Evolutionary conservation across 768 basidiomycete species (phyloP), one percentile per base, ranked within the genome.

Genomic region (Trametes cingulata): DNA sequence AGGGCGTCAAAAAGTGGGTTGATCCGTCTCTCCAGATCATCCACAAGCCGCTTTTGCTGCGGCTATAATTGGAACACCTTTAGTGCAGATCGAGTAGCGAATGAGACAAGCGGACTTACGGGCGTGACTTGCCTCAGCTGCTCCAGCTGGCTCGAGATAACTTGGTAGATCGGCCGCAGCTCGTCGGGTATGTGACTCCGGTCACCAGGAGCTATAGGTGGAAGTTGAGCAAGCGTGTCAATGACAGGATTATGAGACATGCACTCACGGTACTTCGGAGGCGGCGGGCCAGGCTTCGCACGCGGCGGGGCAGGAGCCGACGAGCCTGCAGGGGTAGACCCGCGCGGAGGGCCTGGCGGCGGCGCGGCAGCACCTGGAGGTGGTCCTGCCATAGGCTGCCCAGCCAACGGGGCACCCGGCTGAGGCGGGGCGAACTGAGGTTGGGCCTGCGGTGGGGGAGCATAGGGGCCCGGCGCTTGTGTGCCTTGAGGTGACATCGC

Each of bases 1-100:
- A 98, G 75, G n/a, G 86, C 88, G 69, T 97, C 95, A 68, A 95
- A 97, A 45, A 98, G 74, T 0, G 86, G 82, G 69, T 88, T 94
- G 66, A 96, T 79, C 33, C 95, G 82, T 19, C 93, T 83, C 70
- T 95, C 93, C 5, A 95, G 81, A 66, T 96, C 95, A 51, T 93
- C 93, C 0, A 85, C 85, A 64, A 95, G 79, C 35, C 91, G 87
- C 71, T 88, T 90, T 77, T 95, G 90, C 67, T 88, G 85, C 5
- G 90, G 82, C 91, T 94, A 69, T 46, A 37, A 10, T 37, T 29
- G 57, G 27, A 22, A 3, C 35, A 20, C 20, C n/a, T 42, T 43
- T 48, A 45, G 2, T 50, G 29, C 47, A 6, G 10, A 2, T 56
- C n/a, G 15, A 36, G n/a, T 15, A 15, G 24, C 45, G 17, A 45